Percentiles rank a stretch among this genome's conserved stretches.
These are phyloP conservation scores for Seiridium unicorne DNA, from an alignment of 2,329 filamentous ascomycete genomes.

Conservation along the genomic window DNA sequence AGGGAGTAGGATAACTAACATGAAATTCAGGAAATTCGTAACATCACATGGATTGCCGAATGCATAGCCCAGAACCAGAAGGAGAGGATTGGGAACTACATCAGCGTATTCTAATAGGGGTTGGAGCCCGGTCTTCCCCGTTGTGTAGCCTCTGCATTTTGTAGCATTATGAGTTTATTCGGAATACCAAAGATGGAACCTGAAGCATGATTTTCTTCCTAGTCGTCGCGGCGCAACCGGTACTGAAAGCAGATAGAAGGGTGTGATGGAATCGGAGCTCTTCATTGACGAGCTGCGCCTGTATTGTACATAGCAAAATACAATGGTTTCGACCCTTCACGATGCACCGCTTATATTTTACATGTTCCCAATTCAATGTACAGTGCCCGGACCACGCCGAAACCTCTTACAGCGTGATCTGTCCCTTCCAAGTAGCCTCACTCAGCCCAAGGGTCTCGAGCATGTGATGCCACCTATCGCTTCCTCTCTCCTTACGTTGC, in stretches of 20 bases:
- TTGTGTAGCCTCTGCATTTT: slow-evolving; percentile 25
- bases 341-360: slow-evolving; percentile 1
- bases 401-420: slow-evolving; percentile 70
- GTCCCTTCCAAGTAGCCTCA: slow-evolving; percentile 84
- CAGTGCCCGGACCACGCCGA: neutral
- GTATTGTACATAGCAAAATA: slow-evolving; percentile 47
- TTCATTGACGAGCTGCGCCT: slow-evolving; percentile 15
- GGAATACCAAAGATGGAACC: slow-evolving; percentile 1
- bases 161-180: slow-evolving; percentile 39
- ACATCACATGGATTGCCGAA: slow-evolving; percentile 99
- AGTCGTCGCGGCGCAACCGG: neutral
- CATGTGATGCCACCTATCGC: slow-evolving; percentile 85
- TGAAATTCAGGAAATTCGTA: slow-evolving; percentile 82
- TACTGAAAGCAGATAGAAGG: neutral
- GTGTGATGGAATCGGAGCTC: neutral
- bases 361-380: neutral
- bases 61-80: slow-evolving; percentile 99
- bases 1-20: slow-evolving; percentile 8
- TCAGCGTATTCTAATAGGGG: slow-evolving; percentile 80
- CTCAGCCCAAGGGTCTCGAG: slow-evolving; percentile 81
- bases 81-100: slow-evolving; percentile 97
- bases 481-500: slow-evolving; percentile 84
- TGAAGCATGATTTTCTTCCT: slow-evolving; percentile 11
- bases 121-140: slow-evolving; percentile 10
- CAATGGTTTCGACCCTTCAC: slow-evolving; percentile 6